Conservation (phyloP, 306 rosid genomes). For the Mucuna pruriens region DNA sequence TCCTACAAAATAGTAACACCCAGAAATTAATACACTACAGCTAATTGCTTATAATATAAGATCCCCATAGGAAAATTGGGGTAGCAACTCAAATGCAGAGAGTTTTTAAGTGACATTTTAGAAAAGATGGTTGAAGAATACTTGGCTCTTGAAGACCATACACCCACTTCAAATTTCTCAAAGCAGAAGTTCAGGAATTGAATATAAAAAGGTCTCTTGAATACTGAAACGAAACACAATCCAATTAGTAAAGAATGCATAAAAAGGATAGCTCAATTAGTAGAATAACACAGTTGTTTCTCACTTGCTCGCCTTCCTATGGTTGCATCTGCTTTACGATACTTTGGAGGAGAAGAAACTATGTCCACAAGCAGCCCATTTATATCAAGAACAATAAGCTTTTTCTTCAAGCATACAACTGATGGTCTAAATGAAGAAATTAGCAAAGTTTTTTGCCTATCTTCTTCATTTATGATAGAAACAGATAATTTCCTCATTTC, state of each 20-base stretch:
- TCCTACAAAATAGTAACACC: slow-evolving; percentile 55
- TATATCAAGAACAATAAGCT: slow-evolving; percentile 83
- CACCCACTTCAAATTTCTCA: slow-evolving; percentile 81
- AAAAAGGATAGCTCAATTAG: neutral
- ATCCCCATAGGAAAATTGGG: neutral
- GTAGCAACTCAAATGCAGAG: slow-evolving; percentile 1
- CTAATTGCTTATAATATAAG: neutral
- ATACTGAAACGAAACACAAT: slow-evolving; percentile 60
- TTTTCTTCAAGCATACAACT: slow-evolving; percentile 48
- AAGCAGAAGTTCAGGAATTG: slow-evolving; percentile 91
- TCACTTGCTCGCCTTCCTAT: slow-evolving; percentile 62
- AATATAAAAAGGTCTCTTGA: slow-evolving; percentile 76
- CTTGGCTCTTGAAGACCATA: slow-evolving; percentile 91
- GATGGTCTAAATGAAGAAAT: slow-evolving; percentile 46
- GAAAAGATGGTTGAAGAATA: slow-evolving; percentile 47
- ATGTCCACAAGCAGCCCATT: slow-evolving; percentile 85
- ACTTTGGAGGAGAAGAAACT: slow-evolving; percentile 63
- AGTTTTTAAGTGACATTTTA: neutral
- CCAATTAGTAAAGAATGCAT: slow-evolving; percentile 30
- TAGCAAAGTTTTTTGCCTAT: slow-evolving; percentile 23
- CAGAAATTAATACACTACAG: neutral
- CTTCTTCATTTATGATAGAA: slow-evolving; percentile 35
- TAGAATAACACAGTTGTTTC: slow-evolving; percentile 28
- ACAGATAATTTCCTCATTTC: slow-evolving; percentile 13
- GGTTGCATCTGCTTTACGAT: slow-evolving; percentile 54